Base-by-base conservation (phyloP, 2,329 filamentous ascomycete species). In the Colletotrichum trifolii region DNA sequence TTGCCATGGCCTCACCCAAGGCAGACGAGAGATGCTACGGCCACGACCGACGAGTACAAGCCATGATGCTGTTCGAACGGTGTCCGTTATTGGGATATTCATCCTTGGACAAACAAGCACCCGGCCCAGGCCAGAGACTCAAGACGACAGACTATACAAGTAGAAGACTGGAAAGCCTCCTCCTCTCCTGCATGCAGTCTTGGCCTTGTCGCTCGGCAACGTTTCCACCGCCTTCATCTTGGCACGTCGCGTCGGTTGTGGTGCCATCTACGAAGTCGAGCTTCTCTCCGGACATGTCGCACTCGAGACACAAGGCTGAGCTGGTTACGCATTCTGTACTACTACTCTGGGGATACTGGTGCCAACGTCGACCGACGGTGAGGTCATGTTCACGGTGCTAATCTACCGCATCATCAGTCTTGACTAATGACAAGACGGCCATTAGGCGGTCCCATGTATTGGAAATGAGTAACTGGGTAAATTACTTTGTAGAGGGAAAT, bases 181-280 rank as follows among this genome's bases (percentile, higher is more conserved):
- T 45, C 8, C 7, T 34, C 12, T 43, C 15, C 38, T 40, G 11
- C 43, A 43, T 6, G 8, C 38, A 25, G 25, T 46, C 62, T 61
- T 65, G 62, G 57, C 62, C 45, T 50, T 46, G 46, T 60, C 56
- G 48, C 12, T 45, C 45, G 49, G 62, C 62, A 55, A 54, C 8
- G 57, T 61, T 61, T 33, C 57, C 62, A 47, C 56, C 56, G 56
- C 47, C n/a, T n/a, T 12, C 25, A 59, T 46, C 56, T 52, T 59
- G 56, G 56, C 56, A 33, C n/a, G n/a, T n/a, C n/a, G n/a, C 25
- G 25, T 25, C 25, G 25, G 3, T 4, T 25, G 25, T 25, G 3
- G 25, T 25, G 25, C 25, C 25, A 25, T 25, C 25, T 4, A 25
- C 4, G 3, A 25, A 25, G 25, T 25, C 4, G 25, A 25, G 25